Evolutionary conservation across 2,329 filamentous ascomycete species (phyloP).

Genomic region (Bipolaris bicolor): DNA sequence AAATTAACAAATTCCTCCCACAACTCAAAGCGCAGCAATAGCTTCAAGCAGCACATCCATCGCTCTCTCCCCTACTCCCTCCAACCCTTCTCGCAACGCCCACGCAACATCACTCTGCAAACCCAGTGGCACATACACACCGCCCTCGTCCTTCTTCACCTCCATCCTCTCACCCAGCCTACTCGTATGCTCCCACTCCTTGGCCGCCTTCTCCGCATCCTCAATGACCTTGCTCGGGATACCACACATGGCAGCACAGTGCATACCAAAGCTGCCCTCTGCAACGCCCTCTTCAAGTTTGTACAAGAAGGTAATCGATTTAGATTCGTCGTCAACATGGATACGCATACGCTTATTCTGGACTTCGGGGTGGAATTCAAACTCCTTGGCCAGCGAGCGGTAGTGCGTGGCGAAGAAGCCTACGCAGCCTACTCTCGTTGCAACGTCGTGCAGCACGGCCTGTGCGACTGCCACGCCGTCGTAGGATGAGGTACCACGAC

Average conservation of each 20-base stretch:
- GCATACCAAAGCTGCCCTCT: constrained; percentile 98
- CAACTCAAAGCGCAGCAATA: constrained; percentile 59
- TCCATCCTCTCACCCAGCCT: constrained; percentile 87
- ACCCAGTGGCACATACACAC: constrained; percentile 82
- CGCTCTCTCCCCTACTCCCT: constrained; percentile 56
- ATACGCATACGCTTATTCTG: constrained; percentile 90
- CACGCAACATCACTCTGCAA: constrained; percentile 86
- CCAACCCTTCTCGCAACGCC: constrained; percentile 66
- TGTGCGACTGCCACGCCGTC: constrained; percentile 97
- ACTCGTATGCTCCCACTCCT: constrained; percentile 94
- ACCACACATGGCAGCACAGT: constrained; percentile 97
- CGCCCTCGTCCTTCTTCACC: constrained; percentile 69
- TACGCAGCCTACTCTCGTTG: constrained; percentile 88
- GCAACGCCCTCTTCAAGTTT: constrained; percentile 92
- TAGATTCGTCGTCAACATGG: constrained; percentile 81
- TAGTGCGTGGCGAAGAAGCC: constrained; percentile 99
- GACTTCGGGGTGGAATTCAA: constrained; percentile 87
- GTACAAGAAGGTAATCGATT: constrained; percentile 95
- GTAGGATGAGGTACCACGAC: constrained; percentile 92
- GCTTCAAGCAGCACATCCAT: constrained; percentile 64
- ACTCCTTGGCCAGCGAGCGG: constrained; percentile 90
- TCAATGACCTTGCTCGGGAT: constrained; percentile 84
- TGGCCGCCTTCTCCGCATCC: constrained; percentile 84
- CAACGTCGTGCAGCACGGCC: constrained; percentile 94
- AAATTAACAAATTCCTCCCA: background rate